These are phyloP conservation scores for Olyra latifolia DNA, from an alignment of 176 grass and related monocot genomes.

Conservation along the genomic window DNA sequence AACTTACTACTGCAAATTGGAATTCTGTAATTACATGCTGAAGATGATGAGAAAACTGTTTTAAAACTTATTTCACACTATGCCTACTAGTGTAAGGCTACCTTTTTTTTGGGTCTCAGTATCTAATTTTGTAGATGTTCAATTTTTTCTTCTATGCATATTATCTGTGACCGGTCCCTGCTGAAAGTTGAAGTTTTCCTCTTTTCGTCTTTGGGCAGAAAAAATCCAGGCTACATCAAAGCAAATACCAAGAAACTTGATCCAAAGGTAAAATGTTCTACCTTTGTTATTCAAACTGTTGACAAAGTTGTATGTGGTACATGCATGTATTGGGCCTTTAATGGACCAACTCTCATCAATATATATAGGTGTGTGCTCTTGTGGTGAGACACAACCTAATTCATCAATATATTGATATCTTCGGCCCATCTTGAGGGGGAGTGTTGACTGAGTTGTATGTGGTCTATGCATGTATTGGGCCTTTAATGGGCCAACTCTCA, in stretches of 20 bases:
- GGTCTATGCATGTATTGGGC: too few relatives aligned
- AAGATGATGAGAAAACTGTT: slow-evolving; percentile 5
- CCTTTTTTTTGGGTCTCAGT: slow-evolving; percentile 14
- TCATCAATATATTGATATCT: too few relatives aligned
- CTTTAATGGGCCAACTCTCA: too few relatives aligned
- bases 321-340: too few relatives aligned
- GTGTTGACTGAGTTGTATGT: too few relatives aligned
- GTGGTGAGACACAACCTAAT: too few relatives aligned
- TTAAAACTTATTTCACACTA: background rate
- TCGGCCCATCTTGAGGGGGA: too few relatives aligned
- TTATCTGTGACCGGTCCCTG: slow-evolving; percentile 20
- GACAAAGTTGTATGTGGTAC: too few relatives aligned
- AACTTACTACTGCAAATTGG: background rate
- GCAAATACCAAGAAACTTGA: slow-evolving; percentile 64
- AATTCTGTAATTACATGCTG: background rate
- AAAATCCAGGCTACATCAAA: slow-evolving; percentile 91
- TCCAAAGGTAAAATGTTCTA: slow-evolving; percentile 49
- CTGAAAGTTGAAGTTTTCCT: slow-evolving; percentile 29
- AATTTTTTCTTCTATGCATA: slow-evolving; percentile 30
- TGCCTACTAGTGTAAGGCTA: background rate
- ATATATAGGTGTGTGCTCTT: too few relatives aligned
- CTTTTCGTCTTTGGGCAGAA: slow-evolving; percentile 55
- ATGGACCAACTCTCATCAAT: too few relatives aligned
- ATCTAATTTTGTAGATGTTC: slow-evolving; percentile 10
- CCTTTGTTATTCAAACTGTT: slow-evolving; percentile 5